These are phyloP conservation scores for Phyllostachys edulis DNA, from an alignment of 176 grass and related monocot genomes.

Conservation along the genomic window DNA sequence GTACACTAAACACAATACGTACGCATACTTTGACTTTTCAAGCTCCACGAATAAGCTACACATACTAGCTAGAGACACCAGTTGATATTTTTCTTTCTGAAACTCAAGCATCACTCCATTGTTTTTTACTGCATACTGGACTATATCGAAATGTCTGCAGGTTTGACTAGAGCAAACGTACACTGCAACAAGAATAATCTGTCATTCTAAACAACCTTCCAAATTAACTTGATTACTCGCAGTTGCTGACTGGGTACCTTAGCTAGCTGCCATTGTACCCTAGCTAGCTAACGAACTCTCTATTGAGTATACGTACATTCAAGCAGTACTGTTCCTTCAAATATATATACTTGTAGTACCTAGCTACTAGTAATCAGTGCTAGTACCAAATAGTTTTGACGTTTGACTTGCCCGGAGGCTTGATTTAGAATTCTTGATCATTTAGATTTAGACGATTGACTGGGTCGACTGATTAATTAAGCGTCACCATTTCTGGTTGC, in stretches of 20 bases:
- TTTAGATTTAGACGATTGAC: background rate
- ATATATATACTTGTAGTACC: background rate
- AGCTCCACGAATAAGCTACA: background rate
- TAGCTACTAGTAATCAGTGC: background rate
- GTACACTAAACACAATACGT: constrained; percentile 41
- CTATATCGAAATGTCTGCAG: background rate
- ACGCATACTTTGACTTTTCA: constrained; percentile 47
- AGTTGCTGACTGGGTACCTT: background rate
- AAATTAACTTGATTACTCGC: background rate
- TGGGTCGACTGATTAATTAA: background rate
- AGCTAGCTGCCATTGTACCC: too few relatives aligned
- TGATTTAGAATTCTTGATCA: background rate
- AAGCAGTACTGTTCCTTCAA: background rate
- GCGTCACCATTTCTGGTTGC: background rate
- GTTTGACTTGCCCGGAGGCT: background rate
- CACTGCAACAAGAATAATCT: background rate
- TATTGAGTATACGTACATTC: background rate
- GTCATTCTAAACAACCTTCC: constrained; percentile 1
- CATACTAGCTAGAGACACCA: background rate
- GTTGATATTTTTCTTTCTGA: constrained; percentile 12
- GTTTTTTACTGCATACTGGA: background rate
- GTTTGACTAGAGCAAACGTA: background rate
- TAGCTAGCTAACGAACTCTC: background rate
- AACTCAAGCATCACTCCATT: background rate
- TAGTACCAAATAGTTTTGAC: background rate